These are phyloP conservation scores for Ustilago lituana DNA, from an alignment of 1,284 basidiomycete genomes.

Conservation along the genomic window DNA sequence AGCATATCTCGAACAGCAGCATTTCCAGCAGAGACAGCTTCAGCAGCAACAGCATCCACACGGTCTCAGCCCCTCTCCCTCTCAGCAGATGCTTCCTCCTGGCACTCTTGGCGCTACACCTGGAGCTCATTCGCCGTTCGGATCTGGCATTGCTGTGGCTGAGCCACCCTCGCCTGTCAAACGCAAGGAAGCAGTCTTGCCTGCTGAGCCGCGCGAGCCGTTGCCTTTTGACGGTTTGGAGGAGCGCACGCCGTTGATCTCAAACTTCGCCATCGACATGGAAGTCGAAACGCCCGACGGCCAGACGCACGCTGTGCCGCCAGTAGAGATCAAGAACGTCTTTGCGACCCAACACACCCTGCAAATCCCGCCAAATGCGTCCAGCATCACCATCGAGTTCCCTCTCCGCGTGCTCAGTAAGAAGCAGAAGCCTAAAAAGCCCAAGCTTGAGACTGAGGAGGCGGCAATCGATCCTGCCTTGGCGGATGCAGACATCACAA, in stretches of 20 bases:
- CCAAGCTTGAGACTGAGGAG: neutral
- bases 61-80: constrained; percentile 11
- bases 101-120: constrained; percentile 3
- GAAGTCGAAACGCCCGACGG: constrained; percentile 36
- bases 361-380: constrained; percentile 37
- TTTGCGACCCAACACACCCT: constrained; percentile 39
- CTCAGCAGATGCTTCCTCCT: constrained; percentile 24
- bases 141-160: constrained; percentile 4
- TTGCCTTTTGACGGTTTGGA: constrained; percentile 31
- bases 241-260: constrained; percentile 25
- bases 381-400: constrained; percentile 31
- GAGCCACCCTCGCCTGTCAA: constrained; percentile 25
- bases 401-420: constrained; percentile 25
- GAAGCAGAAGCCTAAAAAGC: neutral
- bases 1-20: neutral
- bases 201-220: constrained; percentile 9
- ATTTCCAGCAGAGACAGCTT: neutral
- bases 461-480: constrained; percentile 6
- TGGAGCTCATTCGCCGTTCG: constrained; percentile 10
- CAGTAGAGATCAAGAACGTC: constrained; percentile 32
- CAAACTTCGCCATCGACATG: constrained; percentile 34
- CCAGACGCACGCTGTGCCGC: constrained; percentile 7
- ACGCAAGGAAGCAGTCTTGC: constrained; percentile 26
- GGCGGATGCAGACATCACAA: constrained; percentile 14
- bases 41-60: constrained; percentile 18